phyloP scores from a whole-genome alignment of 805 yeast species.

The Sungouiozyma ichnusensis region DNA sequence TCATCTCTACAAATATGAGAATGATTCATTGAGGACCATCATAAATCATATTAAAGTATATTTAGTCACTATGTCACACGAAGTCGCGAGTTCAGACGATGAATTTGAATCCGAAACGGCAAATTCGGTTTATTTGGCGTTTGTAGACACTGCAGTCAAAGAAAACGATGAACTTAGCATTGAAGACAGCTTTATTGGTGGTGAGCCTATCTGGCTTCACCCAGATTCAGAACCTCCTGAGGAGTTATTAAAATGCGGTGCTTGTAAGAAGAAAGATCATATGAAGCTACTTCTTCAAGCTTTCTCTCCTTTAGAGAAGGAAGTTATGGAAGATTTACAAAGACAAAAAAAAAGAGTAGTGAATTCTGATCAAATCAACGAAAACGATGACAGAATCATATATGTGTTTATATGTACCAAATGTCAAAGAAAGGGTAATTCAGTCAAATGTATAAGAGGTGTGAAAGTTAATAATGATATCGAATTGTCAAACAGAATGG shows the following conservation, averaged over 20 bases:
- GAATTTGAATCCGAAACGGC: neutral
- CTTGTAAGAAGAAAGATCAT: slow-evolving; percentile 39
- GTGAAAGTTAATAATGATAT: slow-evolving; percentile 47
- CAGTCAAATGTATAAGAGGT: slow-evolving; percentile 70
- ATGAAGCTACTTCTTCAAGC: slow-evolving; percentile 72
- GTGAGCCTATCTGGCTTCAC: slow-evolving; percentile 63
- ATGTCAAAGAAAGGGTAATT: slow-evolving; percentile 64
- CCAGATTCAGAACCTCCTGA: slow-evolving; percentile 46
- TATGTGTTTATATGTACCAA: slow-evolving; percentile 70
- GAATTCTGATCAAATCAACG: slow-evolving; percentile 25
- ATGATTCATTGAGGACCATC: too few relatives aligned
- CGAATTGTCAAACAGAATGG: slow-evolving; percentile 36
- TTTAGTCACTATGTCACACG: neutral
- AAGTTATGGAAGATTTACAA: slow-evolving; percentile 18
- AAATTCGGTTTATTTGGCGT: slow-evolving; percentile 43
- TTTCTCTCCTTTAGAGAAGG: slow-evolving; percentile 58
- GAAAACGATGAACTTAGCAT: slow-evolving; percentile 35
- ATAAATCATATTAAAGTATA: too few relatives aligned
- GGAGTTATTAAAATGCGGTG: slow-evolving; percentile 48
- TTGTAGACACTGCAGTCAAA: slow-evolving; percentile 49
- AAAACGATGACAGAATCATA: slow-evolving; percentile 67
- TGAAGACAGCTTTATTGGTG: slow-evolving; percentile 77
- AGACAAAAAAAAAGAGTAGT: slow-evolving; percentile 4
- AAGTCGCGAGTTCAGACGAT: neutral
- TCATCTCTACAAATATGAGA: neutral